phyloP scores from a whole-genome alignment of 2,329 filamentous ascomycete species.

The Beauveria scarabaeidicola region DNA sequence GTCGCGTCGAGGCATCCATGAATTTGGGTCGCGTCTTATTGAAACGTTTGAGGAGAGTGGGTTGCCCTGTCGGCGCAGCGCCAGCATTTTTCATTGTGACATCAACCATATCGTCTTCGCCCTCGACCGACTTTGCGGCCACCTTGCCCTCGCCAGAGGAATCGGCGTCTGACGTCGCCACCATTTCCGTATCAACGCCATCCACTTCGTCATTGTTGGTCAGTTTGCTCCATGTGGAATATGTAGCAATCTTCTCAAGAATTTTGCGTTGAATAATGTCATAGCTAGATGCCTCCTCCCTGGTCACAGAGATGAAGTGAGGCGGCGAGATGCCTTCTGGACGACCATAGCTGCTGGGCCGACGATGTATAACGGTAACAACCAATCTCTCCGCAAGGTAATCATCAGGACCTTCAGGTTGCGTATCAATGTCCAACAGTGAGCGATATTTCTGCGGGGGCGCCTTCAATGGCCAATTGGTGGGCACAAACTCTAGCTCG shows the following conservation, averaged over 20 bases:
- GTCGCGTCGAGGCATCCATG: conserved; percentile 43
- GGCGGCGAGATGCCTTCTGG: conserved; percentile 35
- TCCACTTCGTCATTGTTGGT: conserved; percentile 40
- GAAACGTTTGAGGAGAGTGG: conserved; percentile 36
- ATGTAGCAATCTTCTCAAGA: conserved; percentile 63
- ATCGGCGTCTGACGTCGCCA: conserved; percentile 54
- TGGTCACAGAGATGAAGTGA: conserved; percentile 67
- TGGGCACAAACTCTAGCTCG: conserved; percentile 71
- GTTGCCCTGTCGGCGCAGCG: conserved; percentile 14
- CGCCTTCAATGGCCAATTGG: conserved; percentile 59
- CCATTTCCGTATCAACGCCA: conserved; percentile 58
- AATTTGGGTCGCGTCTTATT: conserved; percentile 44
- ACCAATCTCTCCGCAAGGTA: conserved; percentile 56
- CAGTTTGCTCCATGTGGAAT: conserved; percentile 64
- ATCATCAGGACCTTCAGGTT: conserved; percentile 48
- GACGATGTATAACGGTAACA: conserved; percentile 63
- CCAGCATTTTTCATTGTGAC: conserved; percentile 68
- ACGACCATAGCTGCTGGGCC: conserved; percentile 25
- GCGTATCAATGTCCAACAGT: conserved; percentile 39
- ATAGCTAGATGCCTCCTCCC: conserved; percentile 58
- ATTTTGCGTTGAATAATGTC: conserved; percentile 74
- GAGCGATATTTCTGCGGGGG: conserved; percentile 39
- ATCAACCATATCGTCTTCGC: conserved; percentile 86
- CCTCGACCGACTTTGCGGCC: conserved; percentile 69
- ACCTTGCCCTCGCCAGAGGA: conserved; percentile 63